These are phyloP conservation scores for Pinguiococcus pyrenoidosus DNA, from an alignment of 108 stramenopile species.

Conservation along the genomic window DNA sequence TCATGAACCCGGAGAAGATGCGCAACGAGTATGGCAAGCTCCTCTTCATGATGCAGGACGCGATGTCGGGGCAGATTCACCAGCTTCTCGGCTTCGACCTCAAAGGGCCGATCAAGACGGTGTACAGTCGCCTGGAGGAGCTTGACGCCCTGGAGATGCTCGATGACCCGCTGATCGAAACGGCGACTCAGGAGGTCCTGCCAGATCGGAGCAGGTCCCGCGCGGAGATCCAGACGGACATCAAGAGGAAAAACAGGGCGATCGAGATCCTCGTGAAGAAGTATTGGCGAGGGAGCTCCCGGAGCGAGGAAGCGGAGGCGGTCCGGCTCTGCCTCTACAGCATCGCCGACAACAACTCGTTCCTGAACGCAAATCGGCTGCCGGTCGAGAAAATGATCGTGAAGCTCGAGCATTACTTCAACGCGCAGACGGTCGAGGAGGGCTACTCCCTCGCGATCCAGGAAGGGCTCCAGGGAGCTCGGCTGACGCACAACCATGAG, in stretches of 20 bases:
- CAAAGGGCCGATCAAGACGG: conserved; percentile 18
- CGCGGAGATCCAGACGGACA: conserved; percentile 43
- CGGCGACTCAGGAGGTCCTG: conserved; percentile 55
- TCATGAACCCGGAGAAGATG: conserved; percentile 77
- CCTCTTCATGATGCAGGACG: conserved; percentile 57
- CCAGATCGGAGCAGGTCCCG: conserved; percentile 39
- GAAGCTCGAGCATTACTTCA: conserved; percentile 44
- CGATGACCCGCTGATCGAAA: conserved; percentile 21
- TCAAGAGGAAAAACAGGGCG: conserved; percentile 51
- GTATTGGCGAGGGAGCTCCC: conserved; percentile 23
- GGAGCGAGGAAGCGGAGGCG: conserved; percentile 29
- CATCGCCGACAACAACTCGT: conserved; percentile 65
- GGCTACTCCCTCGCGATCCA: conserved; percentile 53
- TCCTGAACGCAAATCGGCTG: conserved; percentile 61
- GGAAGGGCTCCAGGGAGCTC: conserved; percentile 50
- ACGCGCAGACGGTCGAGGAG: conserved; percentile 21
- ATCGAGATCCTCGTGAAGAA: conserved; percentile 36
- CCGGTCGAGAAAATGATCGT: conserved; percentile 62
- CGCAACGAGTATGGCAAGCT: conserved; percentile 62
- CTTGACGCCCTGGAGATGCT: conserved; percentile 16
- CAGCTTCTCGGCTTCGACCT: conserved; percentile 18
- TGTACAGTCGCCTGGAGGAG: conserved; percentile 21
- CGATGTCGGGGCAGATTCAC: conserved; percentile 21
- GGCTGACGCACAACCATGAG: conserved; percentile 60
- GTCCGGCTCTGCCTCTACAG: conserved; percentile 63